Percentiles rank a stretch among this genome's conserved stretches.
phyloP scores from a whole-genome alignment of 1,284 basidiomycete genomes.

The Fereydounia khargensis region DNA sequence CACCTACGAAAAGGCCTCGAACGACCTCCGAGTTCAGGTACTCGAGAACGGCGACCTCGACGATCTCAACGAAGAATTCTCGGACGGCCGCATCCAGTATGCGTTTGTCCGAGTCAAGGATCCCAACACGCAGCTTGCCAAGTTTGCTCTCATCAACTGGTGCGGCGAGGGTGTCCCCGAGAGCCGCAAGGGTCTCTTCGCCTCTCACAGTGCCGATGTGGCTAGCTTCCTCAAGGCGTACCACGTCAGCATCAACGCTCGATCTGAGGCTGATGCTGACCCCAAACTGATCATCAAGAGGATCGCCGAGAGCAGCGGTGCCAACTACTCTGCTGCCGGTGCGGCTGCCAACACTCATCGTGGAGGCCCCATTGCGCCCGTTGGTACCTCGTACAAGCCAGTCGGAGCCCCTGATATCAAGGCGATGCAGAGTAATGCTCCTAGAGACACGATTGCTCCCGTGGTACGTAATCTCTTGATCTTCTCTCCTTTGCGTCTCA shows the following conservation, averaged over 20 bases:
- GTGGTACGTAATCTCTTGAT: conserved; percentile 7
- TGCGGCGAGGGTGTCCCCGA: conserved; percentile 95
- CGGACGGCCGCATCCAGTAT: conserved; percentile 91
- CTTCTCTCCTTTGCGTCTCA: background rate
- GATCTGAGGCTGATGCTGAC: conserved; percentile 71
- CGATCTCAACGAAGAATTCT: conserved; percentile 89
- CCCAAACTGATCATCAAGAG: conserved; percentile 66
- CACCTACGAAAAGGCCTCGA: conserved; percentile 79
- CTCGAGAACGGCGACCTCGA: conserved; percentile 70
- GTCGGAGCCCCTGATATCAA: conserved; percentile 53
- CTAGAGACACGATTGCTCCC: conserved; percentile 44
- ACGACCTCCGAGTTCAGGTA: conserved; percentile 84
- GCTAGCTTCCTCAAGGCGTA: conserved; percentile 74
- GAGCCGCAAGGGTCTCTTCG: conserved; percentile 86
- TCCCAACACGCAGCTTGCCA: conserved; percentile 82
- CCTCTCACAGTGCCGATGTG: conserved; percentile 78
- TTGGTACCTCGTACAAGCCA: conserved; percentile 50
- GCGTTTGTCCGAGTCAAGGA: conserved; percentile 86
- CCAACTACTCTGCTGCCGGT: conserved; percentile 70
- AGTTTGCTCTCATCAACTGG: conserved; percentile 75
- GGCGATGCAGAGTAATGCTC: conserved; percentile 42
- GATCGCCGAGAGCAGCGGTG: conserved; percentile 86
- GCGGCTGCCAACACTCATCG: conserved; percentile 48
- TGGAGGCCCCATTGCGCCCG: conserved; percentile 45
- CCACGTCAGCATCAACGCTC: conserved; percentile 86